phyloP scores from a whole-genome alignment of 371 early-diverging fungal species.

The Enterospora canceri region DNA sequence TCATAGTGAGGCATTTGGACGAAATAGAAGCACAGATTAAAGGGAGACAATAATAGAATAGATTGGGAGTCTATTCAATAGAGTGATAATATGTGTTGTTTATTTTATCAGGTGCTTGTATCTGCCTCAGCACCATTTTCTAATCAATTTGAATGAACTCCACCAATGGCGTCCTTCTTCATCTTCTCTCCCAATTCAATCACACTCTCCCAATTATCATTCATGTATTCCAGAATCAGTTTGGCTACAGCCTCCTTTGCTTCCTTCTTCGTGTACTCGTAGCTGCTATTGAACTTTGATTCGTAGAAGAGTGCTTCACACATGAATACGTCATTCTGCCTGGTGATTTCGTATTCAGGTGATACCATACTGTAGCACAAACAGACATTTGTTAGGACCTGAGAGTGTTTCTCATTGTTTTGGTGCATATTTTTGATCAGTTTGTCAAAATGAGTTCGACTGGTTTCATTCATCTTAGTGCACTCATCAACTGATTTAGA shows the following conservation, averaged over 20 bases:
- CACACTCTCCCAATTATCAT: background rate
- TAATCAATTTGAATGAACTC: background rate
- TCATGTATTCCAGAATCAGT: background rate
- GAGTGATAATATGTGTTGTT: background rate
- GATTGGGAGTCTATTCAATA: background rate
- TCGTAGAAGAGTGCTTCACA: background rate
- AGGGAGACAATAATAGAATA: background rate
- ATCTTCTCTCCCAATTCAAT: background rate
- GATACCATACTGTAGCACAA: background rate
- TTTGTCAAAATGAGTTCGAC: no score
- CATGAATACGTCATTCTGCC: conserved; percentile 5
- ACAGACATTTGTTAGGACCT: background rate
- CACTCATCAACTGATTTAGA: no score
- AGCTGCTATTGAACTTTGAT: background rate
- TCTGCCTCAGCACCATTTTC: background rate
- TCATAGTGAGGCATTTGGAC: conserved; percentile 24
- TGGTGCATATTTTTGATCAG: no score
- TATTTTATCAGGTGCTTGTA: background rate
- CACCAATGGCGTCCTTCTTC: background rate
- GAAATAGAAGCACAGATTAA: conserved; percentile 25
- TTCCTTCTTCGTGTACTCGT: background rate
- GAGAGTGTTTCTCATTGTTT: no score
- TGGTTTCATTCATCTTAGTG: no score
- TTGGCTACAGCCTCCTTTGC: background rate
- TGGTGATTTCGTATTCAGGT: conserved; percentile 8